Evolutionary conservation across 257 asterid genomes (phyloP), one percentile per base, ranked within the genome.

Genomic region (Petunia secreta): DNA sequence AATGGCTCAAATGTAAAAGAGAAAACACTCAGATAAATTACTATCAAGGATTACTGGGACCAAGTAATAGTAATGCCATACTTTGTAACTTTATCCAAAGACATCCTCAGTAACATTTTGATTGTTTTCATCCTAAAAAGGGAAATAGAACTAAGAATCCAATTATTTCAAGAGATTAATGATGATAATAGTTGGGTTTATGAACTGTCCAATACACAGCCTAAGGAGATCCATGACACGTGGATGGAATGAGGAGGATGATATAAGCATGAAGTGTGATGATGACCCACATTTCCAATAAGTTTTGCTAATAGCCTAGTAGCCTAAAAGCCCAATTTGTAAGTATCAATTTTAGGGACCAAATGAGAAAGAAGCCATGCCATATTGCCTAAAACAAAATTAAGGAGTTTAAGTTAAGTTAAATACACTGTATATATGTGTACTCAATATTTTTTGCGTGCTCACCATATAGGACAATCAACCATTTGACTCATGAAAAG

Each of bases 261-360:
- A 84, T 84, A 80, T 86, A 80, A 84, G 88, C 88, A 78, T 86
- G 89, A 84, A 84, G 89, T 86, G 81, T 82, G 84, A 77, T 86
- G 87, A 84, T 86, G 84, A 57, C 81, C 81, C 54, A 76, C 84
- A 77, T n/a, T 84, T 39, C 65, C 54, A 37, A 76, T 54, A 8
- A 25, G 63, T 4, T 15, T 25, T 25, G 25, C 25, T 16, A 68
- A 8, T 46, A 16, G 36, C 13, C 60, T 38, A 65, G 1, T 0
- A 39, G 3, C 13, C 25, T 25, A 25, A 25, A 25, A 25, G 0
- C 25, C 25, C 78, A 44, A 75, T 63, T 39, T 43, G n/a, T 44
- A 78, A 25, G 25, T 9, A 63, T 50, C 1, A 48, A 73, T 50
- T 50, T 25, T 50, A 10, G 34, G 62, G 46, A 73, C 62, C 44